Base-by-base conservation (phyloP, 306 rosid genomes). In the Vachellia pachyceras region DNA sequence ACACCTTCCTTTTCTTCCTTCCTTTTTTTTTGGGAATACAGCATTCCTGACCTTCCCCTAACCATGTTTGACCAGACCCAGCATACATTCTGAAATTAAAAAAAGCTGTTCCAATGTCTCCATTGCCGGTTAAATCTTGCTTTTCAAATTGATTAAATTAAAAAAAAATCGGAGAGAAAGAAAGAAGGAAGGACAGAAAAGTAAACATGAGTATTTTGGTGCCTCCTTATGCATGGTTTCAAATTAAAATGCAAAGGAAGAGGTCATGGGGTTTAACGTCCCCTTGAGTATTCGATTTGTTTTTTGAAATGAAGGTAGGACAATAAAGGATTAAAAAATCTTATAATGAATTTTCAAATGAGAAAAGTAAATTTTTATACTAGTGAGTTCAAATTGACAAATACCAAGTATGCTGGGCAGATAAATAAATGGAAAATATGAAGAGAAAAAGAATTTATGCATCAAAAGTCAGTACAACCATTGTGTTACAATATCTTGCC, bases 191-290 rank as follows among this genome's bases (percentile, higher is more conserved):
- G 20, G 18, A 60, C 10, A 6, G 69, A 37, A 15, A 66, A 66
- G 50, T 39, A 12, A 71, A 58, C 61, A 71, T 71, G 60, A 63
- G 39, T n/a, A n/a, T n/a, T n/a, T n/a, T n/a, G n/a, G n/a, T 37
- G 55, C 70, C 11, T 79, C 71, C 5, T 14, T 29, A 60, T 42
- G 23, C 67, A 52, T 18, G 41, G 50, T 58, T 33, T 25, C 55
- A 23, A 71, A 40, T 58, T 33, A 40, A 42, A 40, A 71, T 41
- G 50, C 18, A 79, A 79, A 79, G 50, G 72, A 72, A 60, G 29
- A 25, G 55, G 64, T 20, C 70, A 79, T 42, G 72, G 40, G 49
- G 7, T 42, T 79, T 40, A 69, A 60, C 35, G 23, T 35, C 54
- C 63, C 69, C 46, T 37, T 7, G 29, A 20, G 45, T 29, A 15